These are phyloP conservation scores for Talaromyces thailandensis DNA, from an alignment of 495 filamentous ascomycete species.

Conservation along the genomic window DNA sequence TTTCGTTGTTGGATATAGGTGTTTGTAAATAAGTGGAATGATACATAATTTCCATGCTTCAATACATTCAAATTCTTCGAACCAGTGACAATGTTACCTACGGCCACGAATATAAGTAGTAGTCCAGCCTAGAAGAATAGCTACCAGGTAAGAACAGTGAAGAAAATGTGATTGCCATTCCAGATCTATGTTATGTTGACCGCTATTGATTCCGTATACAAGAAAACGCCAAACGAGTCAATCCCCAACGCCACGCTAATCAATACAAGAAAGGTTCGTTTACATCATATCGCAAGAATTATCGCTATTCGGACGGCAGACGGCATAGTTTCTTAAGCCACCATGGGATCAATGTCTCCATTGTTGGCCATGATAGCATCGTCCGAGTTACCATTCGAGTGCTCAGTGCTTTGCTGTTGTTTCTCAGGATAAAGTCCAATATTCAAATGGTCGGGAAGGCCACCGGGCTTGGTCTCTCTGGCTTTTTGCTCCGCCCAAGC, in stretches of 20 bases:
- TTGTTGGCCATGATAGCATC: slow-evolving; percentile 38
- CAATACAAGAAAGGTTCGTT: not conserved
- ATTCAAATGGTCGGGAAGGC: slow-evolving; percentile 63
- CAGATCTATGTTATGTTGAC: not conserved
- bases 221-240: not conserved
- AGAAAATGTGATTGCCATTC: not conserved
- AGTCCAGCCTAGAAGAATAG: not conserved
- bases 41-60: not conserved
- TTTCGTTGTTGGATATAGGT: not conserved
- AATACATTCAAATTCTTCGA: not conserved
- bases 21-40: not conserved
- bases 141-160: not conserved
- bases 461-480: slow-evolving; percentile 59
- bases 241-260: slow-evolving; percentile 9
- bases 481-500: slow-evolving; percentile 79
- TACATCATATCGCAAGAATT: not conserved
- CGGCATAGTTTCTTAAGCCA: slow-evolving; percentile 27
- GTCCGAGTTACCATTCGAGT: slow-evolving; percentile 20
- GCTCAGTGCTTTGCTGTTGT: slow-evolving; percentile 22
- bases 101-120: too few species aligned
- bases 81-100: too few species aligned
- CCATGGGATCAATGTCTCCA: slow-evolving; percentile 50
- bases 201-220: not conserved
- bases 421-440: slow-evolving; percentile 51
- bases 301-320: too few species aligned